Conservation (phyloP, 1,284 basidiomycete species). For the Rhodotorula glutinis region DNA sequence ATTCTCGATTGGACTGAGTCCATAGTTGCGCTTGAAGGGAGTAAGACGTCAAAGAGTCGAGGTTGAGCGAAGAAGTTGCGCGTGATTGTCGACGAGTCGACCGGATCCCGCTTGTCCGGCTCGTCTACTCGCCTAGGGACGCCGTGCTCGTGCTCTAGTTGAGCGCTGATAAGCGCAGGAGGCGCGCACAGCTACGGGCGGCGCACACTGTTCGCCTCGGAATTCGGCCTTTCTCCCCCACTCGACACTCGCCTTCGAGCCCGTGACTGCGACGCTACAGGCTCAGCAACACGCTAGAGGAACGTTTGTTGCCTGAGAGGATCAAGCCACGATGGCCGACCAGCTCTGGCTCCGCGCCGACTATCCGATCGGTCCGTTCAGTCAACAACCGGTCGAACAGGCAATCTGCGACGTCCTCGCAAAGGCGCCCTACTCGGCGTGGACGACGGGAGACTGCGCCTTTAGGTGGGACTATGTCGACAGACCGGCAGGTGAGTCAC, state of each 20-base stretch:
- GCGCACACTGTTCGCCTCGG: too few relatives aligned
- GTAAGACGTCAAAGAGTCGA: too few relatives aligned
- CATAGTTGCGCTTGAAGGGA: background rate
- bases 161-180: too few relatives aligned
- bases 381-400: constrained; percentile 21
- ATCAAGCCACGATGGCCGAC: constrained; percentile 8
- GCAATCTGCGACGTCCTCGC: constrained; percentile 35
- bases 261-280: background rate
- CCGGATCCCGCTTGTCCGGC: too few relatives aligned
- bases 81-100: background rate
- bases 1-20: background rate
- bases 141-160: too few relatives aligned
- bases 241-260: too few relatives aligned
- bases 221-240: too few relatives aligned
- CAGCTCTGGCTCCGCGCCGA: constrained; percentile 27
- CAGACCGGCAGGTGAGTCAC: constrained; percentile 26
- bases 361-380: constrained; percentile 26
- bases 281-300: background rate
- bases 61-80: too few relatives aligned
- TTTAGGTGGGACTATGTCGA: constrained; percentile 29
- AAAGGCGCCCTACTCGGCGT: constrained; percentile 22
- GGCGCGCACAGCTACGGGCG: too few relatives aligned
- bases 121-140: too few relatives aligned
- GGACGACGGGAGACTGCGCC: constrained; percentile 6
- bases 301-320: background rate